Evolutionary conservation across 2,329 filamentous ascomycete species (phyloP), one percentile per base, ranked within the genome.

Genomic region (Xenoacremonium recifei): DNA sequence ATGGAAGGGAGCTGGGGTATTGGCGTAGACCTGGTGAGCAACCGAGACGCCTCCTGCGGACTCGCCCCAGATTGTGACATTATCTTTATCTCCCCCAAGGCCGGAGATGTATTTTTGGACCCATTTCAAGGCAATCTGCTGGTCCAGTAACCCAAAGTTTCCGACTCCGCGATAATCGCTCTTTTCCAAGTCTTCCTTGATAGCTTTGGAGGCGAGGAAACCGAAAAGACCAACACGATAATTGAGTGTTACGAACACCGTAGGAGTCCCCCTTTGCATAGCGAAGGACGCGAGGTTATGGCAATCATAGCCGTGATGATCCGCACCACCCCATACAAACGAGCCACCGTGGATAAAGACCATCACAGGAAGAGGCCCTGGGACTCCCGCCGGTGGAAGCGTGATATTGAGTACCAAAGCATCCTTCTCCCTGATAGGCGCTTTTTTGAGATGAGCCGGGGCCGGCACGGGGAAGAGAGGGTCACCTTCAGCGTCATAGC

Each of bases 1-100:
- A 17, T 46, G 37, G 35, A 47, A 49, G 12, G 40, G 40, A 4
- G 47, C 47, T 18, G 44, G 44, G 10, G 39, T 15, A 18, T 12
- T 19, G 3, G 42, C 32, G 4, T 5, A 17, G 4, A 42, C 20
- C 1, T 45, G 29, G 15, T 37, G 32, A 17, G 32, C 35, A 6
- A 45, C 32, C 3, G 21, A 27, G 15, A 45, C 42, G 2, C 38
- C 42, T 2, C 42, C 42, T 12, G 38, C 39, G 1, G 38, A 37
- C 18, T 45, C 42, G 4, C 42, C 42, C 4, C 27, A 23, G 4
- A 36, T 25, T 2, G 42, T 45, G 4, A 45, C 34, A 2, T 37
- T 36, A 3, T 42, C 29, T 0, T 33, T 25, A 5, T 45, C 27
- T 5, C 42, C 29, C 2, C 39, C 34, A 7, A 45, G 39, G 2